Conservation (phyloP, 441 rosid genomes). For the Geranium incanum region DNA sequence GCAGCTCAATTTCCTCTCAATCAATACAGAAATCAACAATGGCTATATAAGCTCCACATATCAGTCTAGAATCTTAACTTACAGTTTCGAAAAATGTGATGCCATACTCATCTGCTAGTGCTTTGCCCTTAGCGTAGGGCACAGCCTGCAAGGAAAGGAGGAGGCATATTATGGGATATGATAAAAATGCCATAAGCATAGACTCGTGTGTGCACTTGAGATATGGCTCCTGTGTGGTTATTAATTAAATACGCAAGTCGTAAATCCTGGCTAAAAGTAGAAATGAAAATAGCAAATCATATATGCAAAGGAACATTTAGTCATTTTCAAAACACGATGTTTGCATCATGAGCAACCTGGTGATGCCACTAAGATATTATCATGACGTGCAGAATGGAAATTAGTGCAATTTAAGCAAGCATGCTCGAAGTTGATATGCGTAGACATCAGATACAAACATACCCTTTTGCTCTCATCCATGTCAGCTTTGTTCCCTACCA, state of each 20-base stretch:
- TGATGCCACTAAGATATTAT: neutral
- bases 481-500: slow-evolving; percentile 46
- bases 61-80: slow-evolving; percentile 20
- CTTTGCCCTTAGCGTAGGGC: slow-evolving; percentile 79
- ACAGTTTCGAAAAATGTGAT: slow-evolving; percentile 85
- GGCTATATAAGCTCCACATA: slow-evolving; percentile 10
- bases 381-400: too few relatives aligned
- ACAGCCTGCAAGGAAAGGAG: slow-evolving; percentile 42
- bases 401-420: too few relatives aligned
- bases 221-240: too few relatives aligned
- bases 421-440: slow-evolving; percentile 17
- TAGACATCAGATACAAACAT: slow-evolving; percentile 11
- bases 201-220: neutral
- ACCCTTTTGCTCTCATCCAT: slow-evolving; percentile 63
- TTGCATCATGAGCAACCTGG: neutral
- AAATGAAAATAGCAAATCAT: too few relatives aligned
- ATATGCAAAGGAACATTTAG: too few relatives aligned
- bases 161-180: neutral
- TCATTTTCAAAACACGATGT: neutral
- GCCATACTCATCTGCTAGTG: slow-evolving; percentile 87
- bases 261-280: neutral
- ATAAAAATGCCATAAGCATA: neutral
- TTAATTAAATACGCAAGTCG: neutral
- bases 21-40: slow-evolving; percentile 16
- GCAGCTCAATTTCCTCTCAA: neutral